Percentiles rank a stretch among this genome's conserved stretches.
phyloP scores from a whole-genome alignment of 1,284 basidiomycete genomes.

The Ceratobasidium sp. region DNA sequence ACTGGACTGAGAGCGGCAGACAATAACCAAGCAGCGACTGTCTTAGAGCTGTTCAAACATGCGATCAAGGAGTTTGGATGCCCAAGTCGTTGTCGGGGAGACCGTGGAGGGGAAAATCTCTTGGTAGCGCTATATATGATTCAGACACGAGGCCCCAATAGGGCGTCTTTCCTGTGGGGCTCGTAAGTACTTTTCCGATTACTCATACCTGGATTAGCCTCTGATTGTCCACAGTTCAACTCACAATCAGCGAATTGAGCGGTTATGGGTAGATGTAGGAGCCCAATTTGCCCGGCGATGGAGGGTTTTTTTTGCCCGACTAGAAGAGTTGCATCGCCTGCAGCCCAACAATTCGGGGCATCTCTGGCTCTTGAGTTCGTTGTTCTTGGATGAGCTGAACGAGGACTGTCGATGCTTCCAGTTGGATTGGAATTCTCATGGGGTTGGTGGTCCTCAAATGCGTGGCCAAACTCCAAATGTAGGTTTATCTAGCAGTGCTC shows the following conservation, averaged over 20 bases:
- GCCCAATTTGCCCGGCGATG: background rate
- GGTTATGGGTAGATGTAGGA: slow-evolving; percentile 1
- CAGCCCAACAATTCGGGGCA: background rate
- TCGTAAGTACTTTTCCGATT: slow-evolving; percentile 46
- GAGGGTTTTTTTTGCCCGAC: background rate
- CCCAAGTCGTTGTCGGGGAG: slow-evolving; percentile 53
- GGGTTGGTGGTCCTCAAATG: background rate
- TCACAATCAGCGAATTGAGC: background rate
- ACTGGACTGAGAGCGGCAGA: slow-evolving; percentile 54
- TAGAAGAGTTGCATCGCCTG: background rate
- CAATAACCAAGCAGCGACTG: slow-evolving; percentile 60
- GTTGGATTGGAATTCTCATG: background rate
- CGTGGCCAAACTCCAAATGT: background rate
- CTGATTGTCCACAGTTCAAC: background rate
- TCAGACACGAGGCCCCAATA: slow-evolving; percentile 42
- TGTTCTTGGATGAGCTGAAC: background rate
- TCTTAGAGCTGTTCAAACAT: slow-evolving; percentile 55
- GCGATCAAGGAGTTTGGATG: slow-evolving; percentile 50
- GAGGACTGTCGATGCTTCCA: background rate
- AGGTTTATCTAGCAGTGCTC: background rate
- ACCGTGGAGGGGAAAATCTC: slow-evolving; percentile 52
- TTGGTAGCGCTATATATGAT: slow-evolving; percentile 50
- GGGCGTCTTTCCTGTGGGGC: slow-evolving; percentile 53
- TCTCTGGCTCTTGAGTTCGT: background rate
- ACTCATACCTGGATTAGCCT: too few species aligned